Base-by-base conservation (phyloP, 192 early-diverging fungal genomes). In the Backusella mclennaniae region DNA sequence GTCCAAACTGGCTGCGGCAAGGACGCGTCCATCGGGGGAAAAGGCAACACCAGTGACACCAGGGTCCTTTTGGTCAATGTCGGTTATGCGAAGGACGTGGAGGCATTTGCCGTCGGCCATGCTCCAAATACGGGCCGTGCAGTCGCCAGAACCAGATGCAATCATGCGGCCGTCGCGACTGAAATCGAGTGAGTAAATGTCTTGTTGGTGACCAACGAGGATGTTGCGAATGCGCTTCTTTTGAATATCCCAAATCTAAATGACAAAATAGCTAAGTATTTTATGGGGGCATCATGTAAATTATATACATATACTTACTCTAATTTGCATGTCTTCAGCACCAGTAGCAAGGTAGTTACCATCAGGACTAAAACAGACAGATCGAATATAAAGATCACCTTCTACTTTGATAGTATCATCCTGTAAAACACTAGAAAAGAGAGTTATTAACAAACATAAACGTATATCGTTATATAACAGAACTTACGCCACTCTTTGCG, bases 171-270 rank as follows among this genome's bases (percentile, higher is more conserved):
- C 96, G 80, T 97, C 96, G 17, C 91, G 85, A 74, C 92, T 92
- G 87, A 96, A 99, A 76, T 98, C 98, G 76, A 99, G 87, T 33
- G 92, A 93, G 83, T 99, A 99, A 73, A 99, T 98, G 79, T 99
- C 98, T 85, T 96, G 94, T 67, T 95, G 93, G 77, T 99, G 98
- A 21, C 98, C 98, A 19, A 84, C 79, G 52, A 97, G 88, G 9
- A 87, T 86, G 79, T 89, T 89, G 56, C 85, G 86, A 66, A 95
- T 92, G 17, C 84, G 80, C 76, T 85, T 85, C 67, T 83, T 87
- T 56, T 77, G 74, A 39, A 94, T 89, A 69, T 93, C 92, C 92
- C 92, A 93, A 56, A 94, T 87, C 83, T 89, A 80, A 42, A 41
- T 33, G 26, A 29, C 59, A 4, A 59, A 29, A 52, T n/a, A 31